Conservation (phyloP, 495 filamentous ascomycete genomes). For the Hypoxylon fuscum region DNA sequence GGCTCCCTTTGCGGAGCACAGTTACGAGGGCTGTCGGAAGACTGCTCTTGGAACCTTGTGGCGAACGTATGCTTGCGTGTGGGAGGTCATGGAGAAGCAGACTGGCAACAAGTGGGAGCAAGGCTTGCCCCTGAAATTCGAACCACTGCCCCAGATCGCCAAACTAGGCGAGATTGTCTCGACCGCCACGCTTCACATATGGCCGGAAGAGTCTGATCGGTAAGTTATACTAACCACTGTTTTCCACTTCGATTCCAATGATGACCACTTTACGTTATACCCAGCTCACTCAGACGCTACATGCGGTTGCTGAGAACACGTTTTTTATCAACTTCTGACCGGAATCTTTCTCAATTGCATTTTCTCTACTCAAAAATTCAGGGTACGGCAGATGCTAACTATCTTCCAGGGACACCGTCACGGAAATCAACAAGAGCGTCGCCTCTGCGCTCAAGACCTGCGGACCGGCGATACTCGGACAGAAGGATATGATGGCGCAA, state of each 20-base stretch:
- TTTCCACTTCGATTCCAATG: constrained; percentile 60
- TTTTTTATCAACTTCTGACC: constrained; percentile 65
- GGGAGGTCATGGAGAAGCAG: constrained; percentile 82
- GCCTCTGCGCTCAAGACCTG: constrained; percentile 92
- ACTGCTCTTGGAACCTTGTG: constrained; percentile 88
- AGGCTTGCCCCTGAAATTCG: constrained; percentile 81
- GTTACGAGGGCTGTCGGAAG: constrained; percentile 93
- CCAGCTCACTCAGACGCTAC: constrained; percentile 98
- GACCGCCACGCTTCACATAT: constrained; percentile 82
- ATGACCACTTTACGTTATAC: constrained; percentile 93
- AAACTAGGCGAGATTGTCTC: constrained; percentile 90
- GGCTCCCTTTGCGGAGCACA: constrained; percentile 81
- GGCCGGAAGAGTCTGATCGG: constrained; percentile 92
- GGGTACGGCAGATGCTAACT: constrained; percentile 51
- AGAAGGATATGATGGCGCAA: constrained; percentile 64
- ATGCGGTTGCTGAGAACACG: constrained; percentile 91
- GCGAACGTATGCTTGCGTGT: constrained; percentile 92
- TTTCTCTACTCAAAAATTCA: constrained; percentile 4
- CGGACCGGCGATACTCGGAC: constrained; percentile 84
- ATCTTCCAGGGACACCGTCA: constrained; percentile 77
- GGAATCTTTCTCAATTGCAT: constrained; percentile 24
- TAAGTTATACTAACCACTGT: constrained; percentile 60
- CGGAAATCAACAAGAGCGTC: constrained; percentile 94
- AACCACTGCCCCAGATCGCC: constrained; percentile 77
- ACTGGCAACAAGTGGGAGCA: constrained; percentile 85